A percentile compares a stretch with the other conserved stretches of the same genome.
phyloP scores from a whole-genome alignment of 768 basidiomycete genomes.

The Grammothele lineata region DNA sequence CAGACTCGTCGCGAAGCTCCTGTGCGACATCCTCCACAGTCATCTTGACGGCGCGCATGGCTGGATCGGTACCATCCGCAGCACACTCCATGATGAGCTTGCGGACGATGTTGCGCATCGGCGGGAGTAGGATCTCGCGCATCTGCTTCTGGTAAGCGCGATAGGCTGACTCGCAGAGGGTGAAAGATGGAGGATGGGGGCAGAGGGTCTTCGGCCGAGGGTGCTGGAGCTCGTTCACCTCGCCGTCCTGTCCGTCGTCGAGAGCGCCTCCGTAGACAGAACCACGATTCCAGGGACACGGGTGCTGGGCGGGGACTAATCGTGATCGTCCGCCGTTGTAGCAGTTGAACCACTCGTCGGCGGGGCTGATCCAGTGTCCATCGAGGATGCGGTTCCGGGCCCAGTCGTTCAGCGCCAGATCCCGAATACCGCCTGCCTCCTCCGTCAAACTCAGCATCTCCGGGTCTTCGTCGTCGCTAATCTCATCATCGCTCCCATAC shows the following conservation, averaged over 20 bases:
- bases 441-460: constrained; percentile 42
- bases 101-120: constrained; percentile 66
- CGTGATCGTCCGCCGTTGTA: constrained; percentile 31
- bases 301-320: constrained; percentile 32
- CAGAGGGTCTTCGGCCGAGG: constrained; percentile 45
- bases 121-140: constrained; percentile 54
- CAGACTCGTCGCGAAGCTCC: constrained; percentile 51
- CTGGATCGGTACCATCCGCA: constrained; percentile 47
- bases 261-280: constrained; percentile 23
- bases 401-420: constrained; percentile 68
- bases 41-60: constrained; percentile 52
- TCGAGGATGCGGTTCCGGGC: constrained; percentile 67
- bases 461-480: constrained; percentile 38
- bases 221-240: constrained; percentile 36
- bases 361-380: constrained; percentile 72
- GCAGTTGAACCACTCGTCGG: constrained; percentile 59
- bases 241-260: constrained; percentile 20
- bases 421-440: constrained; percentile 41
- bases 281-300: constrained; percentile 54
- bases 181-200: constrained; percentile 55
- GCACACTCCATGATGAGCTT: constrained; percentile 61
- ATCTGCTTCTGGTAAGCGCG: constrained; percentile 56
- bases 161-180: constrained; percentile 63
- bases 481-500: constrained; percentile 31
- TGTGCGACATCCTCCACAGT: constrained; percentile 54